These are phyloP conservation scores for Saussurea involucrata DNA, from an alignment of 129 eudicot genomes.

Conservation along the genomic window DNA sequence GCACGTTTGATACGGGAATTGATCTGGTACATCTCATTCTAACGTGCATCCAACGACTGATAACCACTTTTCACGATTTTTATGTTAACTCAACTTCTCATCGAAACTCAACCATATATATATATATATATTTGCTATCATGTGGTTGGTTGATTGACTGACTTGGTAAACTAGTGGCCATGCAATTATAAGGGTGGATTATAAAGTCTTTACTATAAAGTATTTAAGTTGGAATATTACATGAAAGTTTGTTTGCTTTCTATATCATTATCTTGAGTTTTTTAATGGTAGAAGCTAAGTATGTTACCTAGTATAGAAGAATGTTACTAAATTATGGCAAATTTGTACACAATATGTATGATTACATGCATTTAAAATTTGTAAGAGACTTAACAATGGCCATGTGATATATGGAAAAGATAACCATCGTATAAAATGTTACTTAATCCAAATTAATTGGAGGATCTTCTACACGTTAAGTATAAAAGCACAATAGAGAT, in stretches of 20 bases:
- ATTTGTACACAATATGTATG: neutral
- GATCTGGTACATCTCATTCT: too few species aligned
- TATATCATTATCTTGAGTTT: neutral
- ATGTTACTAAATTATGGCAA: neutral
- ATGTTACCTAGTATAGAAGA: neutral
- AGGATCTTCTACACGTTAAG: neutral
- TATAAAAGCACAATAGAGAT: neutral
- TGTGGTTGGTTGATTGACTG: conserved; percentile 19
- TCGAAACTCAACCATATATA: too few species aligned
- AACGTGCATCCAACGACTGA: too few species aligned
- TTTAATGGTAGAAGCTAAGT: neutral
- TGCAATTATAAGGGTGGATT: neutral
- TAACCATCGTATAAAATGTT: neutral
- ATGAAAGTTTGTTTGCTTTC: neutral
- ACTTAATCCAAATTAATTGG: neutral
- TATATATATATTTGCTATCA: neutral
- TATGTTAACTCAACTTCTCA: too few species aligned
- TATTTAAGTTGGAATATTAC: neutral
- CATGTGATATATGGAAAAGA: neutral
- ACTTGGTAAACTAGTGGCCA: conserved; percentile 4
- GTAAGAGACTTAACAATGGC: neutral
- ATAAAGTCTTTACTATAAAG: neutral
- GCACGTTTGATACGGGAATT: too few species aligned
- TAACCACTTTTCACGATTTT: too few species aligned
- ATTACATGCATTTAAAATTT: neutral